Evolutionary conservation across 31 red algal genomes (phyloP).

Genomic region (Porphyra umbilicalis): DNA sequence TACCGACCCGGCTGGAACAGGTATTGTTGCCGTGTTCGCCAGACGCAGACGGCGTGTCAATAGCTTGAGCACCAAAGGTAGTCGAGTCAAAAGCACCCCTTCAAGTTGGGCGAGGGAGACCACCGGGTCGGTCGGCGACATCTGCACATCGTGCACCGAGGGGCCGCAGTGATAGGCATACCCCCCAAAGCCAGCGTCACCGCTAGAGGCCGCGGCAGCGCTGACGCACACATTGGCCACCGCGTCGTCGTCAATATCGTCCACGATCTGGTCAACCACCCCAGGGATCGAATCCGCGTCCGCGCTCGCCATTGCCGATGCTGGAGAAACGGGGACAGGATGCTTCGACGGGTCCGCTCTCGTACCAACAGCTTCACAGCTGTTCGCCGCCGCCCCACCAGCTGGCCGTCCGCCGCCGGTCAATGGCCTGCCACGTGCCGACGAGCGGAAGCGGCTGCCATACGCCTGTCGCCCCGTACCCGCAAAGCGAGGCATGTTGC

Average conservation of each 20-base stretch:
- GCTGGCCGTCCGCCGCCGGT: background rate
- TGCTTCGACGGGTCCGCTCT: too few relatives aligned
- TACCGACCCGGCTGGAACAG: background rate
- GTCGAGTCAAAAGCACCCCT: background rate
- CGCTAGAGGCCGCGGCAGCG: background rate
- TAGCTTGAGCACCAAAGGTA: background rate
- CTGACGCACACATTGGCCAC: background rate
- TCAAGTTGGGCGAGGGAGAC: background rate
- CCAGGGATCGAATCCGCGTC: background rate
- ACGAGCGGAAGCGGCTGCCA: background rate
- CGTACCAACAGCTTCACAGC: too few relatives aligned
- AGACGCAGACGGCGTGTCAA: background rate
- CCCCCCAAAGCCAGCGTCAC: too few relatives aligned
- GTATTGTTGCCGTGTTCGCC: background rate
- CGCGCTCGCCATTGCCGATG: background rate
- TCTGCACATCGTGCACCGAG: too few relatives aligned
- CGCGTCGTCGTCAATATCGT: background rate
- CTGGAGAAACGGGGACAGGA: background rate
- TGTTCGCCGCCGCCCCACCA: background rate
- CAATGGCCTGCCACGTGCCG: background rate
- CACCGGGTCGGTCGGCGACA: background rate
- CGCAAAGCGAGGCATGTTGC: background rate
- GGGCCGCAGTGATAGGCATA: too few relatives aligned
- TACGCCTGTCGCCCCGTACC: background rate
- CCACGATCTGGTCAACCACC: background rate